Percentiles rank a stretch among this genome's conserved stretches.
These are phyloP conservation scores for Didymella sp. DNA, from an alignment of 2,329 filamentous ascomycete genomes.

Conservation along the genomic window DNA sequence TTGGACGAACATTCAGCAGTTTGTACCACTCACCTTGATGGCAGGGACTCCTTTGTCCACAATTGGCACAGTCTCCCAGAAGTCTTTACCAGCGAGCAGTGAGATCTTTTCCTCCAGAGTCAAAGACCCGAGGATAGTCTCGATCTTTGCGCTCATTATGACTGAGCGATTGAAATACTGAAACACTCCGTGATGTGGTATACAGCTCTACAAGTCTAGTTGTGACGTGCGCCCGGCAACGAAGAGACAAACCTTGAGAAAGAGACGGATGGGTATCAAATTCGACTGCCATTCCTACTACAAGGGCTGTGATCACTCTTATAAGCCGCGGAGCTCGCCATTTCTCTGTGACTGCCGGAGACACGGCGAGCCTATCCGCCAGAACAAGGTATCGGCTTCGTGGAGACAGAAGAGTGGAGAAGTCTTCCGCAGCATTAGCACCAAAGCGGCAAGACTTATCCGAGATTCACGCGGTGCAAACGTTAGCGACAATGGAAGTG, in stretches of 20 bases:
- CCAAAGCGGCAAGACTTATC: conserved; percentile 9
- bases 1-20: not conserved
- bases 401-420: conserved; percentile 22
- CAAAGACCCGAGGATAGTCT: conserved; percentile 41
- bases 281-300: not conserved
- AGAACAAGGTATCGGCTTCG: not conserved
- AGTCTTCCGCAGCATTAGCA: conserved; percentile 20
- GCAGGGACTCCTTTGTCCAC: conserved; percentile 67
- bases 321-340: conserved; percentile 2
- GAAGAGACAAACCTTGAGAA: not conserved
- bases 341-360: conserved; percentile 11
- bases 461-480: conserved; percentile 24
- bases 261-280: not conserved
- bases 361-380: conserved; percentile 1
- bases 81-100: conserved; percentile 58
- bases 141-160: conserved; percentile 36
- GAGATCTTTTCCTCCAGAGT: conserved; percentile 48
- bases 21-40: conserved; percentile 49
- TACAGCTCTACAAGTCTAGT: not conserved
- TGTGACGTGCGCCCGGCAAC: not conserved
- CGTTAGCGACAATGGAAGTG: not conserved
- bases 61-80: conserved; percentile 71
- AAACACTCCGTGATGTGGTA: not conserved
- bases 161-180: not conserved
- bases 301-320: conserved; percentile 1